phyloP scores from a whole-genome alignment of 2,329 filamentous ascomycete species.

The Fusarium concolor region DNA sequence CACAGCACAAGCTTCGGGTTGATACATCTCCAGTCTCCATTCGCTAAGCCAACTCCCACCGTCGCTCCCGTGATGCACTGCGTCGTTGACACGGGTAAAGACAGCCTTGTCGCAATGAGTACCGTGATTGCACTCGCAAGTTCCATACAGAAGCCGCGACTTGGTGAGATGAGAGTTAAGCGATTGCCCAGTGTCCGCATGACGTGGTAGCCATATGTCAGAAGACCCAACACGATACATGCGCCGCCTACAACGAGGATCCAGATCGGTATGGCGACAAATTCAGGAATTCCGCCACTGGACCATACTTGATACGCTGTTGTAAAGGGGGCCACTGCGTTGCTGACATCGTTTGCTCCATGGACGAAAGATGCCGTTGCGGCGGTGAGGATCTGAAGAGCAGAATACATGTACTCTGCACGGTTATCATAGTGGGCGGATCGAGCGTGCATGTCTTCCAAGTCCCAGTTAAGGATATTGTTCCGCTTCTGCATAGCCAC shows the following conservation, averaged over 20 bases:
- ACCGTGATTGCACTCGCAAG: slow-evolving; percentile 71
- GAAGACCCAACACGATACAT: slow-evolving; percentile 65
- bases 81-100: slow-evolving; percentile 71
- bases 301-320: slow-evolving; percentile 71
- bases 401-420: slow-evolving; percentile 70
- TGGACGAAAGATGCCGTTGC: slow-evolving; percentile 73
- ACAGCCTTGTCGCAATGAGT: slow-evolving; percentile 65
- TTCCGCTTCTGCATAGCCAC: slow-evolving; percentile 59
- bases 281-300: slow-evolving; percentile 56
- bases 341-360: slow-evolving; percentile 76
- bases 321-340: slow-evolving; percentile 71
- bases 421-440: slow-evolving; percentile 72
- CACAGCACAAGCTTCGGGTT: slow-evolving; percentile 71
- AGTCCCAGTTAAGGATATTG: slow-evolving; percentile 61
- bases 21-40: slow-evolving; percentile 67
- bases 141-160: slow-evolving; percentile 70
- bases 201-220: slow-evolving; percentile 72
- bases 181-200: slow-evolving; percentile 73
- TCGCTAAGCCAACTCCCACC: slow-evolving; percentile 71
- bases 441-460: slow-evolving; percentile 64
- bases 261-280: slow-evolving; percentile 68
- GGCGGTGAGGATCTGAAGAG: slow-evolving; percentile 70
- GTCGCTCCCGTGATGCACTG: slow-evolving; percentile 74
- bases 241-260: slow-evolving; percentile 66
- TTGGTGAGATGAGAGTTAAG: slow-evolving; percentile 70